phyloP scores from a whole-genome alignment of 2,329 filamentous ascomycete genomes.

The Aureobasidium sp. region DNA sequence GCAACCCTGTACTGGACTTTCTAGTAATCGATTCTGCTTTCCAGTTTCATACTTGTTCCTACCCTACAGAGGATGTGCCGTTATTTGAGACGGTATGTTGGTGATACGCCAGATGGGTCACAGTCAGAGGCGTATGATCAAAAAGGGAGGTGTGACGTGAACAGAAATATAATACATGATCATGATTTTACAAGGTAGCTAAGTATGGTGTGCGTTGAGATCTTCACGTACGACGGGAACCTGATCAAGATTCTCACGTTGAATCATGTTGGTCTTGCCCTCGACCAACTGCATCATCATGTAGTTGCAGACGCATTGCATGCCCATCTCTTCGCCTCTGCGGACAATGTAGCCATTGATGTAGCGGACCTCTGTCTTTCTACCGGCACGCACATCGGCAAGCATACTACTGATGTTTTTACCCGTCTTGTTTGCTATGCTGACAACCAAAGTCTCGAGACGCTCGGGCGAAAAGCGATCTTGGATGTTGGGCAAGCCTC shows the following conservation, averaged over 20 bases:
- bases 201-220: not conserved
- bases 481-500: slow-evolving; percentile 51
- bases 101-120: too few relatives aligned
- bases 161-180: not conserved
- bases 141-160: too few relatives aligned
- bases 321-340: slow-evolving; percentile 63
- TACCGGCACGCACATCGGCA: slow-evolving; percentile 54
- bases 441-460: slow-evolving; percentile 53
- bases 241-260: slow-evolving; percentile 34
- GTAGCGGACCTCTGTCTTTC: slow-evolving; percentile 69
- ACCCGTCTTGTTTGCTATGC: slow-evolving; percentile 48
- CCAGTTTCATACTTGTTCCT: too few relatives aligned
- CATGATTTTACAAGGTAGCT: not conserved
- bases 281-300: slow-evolving; percentile 67
- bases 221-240: slow-evolving; percentile 28
- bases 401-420: slow-evolving; percentile 61
- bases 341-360: slow-evolving; percentile 82
- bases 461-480: slow-evolving; percentile 55
- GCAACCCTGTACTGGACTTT: not conserved
- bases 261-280: slow-evolving; percentile 52
- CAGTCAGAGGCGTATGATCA: not conserved
- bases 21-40: too few relatives aligned
- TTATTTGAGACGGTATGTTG: too few relatives aligned
- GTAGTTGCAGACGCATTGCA: slow-evolving; percentile 66
- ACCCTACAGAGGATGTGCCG: too few relatives aligned